phyloP scores from a whole-genome alignment of 768 basidiomycete genomes.

The Panaeolus papilionaceus region DNA sequence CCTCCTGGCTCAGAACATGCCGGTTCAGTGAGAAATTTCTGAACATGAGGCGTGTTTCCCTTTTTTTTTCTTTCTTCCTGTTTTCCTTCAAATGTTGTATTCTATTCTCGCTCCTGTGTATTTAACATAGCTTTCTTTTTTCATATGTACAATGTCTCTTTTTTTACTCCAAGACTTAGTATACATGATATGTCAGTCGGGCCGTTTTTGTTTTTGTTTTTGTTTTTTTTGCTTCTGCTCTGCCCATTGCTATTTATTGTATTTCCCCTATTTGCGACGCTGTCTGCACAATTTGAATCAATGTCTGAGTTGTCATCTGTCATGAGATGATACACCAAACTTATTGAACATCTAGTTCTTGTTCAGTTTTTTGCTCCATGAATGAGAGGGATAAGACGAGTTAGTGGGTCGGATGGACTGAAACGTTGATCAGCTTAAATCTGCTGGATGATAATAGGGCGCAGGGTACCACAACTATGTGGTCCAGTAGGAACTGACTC shows the following conservation, averaged over 20 bases:
- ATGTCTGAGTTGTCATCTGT: conserved; percentile 2
- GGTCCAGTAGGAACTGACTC: no score
- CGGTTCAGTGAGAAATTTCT: conserved; percentile 1
- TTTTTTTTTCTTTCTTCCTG: not conserved
- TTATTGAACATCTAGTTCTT: no score
- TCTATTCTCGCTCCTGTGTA: not conserved
- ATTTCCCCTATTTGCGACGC: not conserved
- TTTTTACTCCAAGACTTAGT: not conserved
- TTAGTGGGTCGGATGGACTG: no score
- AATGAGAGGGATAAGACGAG: no score
- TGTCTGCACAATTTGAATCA: not conserved
- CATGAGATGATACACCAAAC: not conserved
- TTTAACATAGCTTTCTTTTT: not conserved
- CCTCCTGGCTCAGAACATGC: conserved; percentile 24
- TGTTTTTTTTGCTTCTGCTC: not conserved
- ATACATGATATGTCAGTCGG: not conserved
- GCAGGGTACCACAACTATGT: no score
- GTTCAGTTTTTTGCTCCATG: no score
- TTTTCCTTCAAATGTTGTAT: not conserved
- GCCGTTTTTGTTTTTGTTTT: not conserved
- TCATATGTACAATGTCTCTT: not conserved
- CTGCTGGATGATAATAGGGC: no score
- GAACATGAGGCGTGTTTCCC: not conserved
- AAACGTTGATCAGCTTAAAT: no score
- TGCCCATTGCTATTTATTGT: conserved; percentile 13